These are phyloP conservation scores for Nyctanthes arbortristis DNA, from an alignment of 257 asterid species.

Conservation along the genomic window DNA sequence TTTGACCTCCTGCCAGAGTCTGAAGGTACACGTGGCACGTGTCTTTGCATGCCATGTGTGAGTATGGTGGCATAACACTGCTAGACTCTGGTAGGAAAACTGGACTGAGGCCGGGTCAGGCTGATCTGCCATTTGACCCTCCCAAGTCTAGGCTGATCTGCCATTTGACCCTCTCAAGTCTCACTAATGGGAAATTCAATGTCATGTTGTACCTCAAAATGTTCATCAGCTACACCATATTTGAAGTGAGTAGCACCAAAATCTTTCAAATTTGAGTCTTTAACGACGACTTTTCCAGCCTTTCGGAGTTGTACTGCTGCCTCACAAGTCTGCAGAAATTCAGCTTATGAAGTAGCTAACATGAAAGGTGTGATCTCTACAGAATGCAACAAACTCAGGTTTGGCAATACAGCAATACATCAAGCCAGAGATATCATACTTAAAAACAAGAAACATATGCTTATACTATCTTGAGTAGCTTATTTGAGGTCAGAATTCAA, in stretches of 20 bases:
- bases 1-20: no score
- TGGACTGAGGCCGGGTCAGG: no score
- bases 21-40: no score
- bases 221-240: slow-evolving; percentile 76
- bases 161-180: not conserved
- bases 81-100: no score
- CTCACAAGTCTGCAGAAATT: slow-evolving; percentile 65
- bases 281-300: slow-evolving; percentile 67
- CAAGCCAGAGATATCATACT: no score
- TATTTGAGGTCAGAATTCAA: not conserved
- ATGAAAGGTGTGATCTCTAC: no score
- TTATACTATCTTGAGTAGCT: not conserved
- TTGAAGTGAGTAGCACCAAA: slow-evolving; percentile 61
- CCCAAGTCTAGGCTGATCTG: no score
- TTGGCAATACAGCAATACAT: no score
- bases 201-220: slow-evolving; percentile 61
- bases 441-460: not conserved
- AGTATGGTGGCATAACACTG: no score
- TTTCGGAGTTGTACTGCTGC: slow-evolving; percentile 86
- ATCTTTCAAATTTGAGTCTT: slow-evolving; percentile 64
- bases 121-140: no score
- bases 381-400: no score
- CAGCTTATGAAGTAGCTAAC: not conserved
- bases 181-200: not conserved
- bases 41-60: no score